A percentile compares a stretch with the other conserved stretches of the same genome.
Evolutionary conservation across 192 early-diverging fungal genomes (phyloP).

Genomic region (Spizellomyces punctatus): DNA sequence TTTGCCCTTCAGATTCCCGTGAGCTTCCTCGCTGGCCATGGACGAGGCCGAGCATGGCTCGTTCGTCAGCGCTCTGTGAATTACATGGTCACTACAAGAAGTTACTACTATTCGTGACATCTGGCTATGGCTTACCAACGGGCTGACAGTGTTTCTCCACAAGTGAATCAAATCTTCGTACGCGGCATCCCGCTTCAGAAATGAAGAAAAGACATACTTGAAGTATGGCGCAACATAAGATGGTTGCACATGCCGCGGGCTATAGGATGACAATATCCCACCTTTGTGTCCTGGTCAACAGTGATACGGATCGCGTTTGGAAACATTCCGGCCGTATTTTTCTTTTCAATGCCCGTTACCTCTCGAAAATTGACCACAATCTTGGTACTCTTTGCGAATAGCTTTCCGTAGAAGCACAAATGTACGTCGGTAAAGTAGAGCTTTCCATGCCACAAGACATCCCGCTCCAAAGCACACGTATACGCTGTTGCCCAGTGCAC

Average conservation of each 20-base stretch:
- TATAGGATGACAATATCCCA: background rate
- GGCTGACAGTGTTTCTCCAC: conserved; percentile 8
- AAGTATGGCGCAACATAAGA: no score
- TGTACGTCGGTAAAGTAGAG: conserved; percentile 50
- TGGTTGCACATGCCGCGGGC: no score
- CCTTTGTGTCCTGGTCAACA: conserved; percentile 11
- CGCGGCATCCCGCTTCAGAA: conserved; percentile 53
- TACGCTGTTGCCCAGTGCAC: conserved; percentile 5
- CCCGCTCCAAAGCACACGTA: conserved; percentile 56
- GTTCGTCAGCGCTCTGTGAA: no score
- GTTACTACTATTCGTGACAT: no score
- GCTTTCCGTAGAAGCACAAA: conserved; percentile 58
- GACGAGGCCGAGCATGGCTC: no score
- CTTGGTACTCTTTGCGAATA: conserved; percentile 51
- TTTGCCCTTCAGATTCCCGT: no score
- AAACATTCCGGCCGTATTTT: conserved; percentile 54
- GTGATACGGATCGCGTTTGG: conserved; percentile 53
- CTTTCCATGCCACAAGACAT: conserved; percentile 61
- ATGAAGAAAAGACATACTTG: conserved; percentile 52
- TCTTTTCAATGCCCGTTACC: conserved; percentile 49
- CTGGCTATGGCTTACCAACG: no score
- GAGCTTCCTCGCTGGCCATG: no score
- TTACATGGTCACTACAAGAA: no score
- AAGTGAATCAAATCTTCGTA: conserved; percentile 40
- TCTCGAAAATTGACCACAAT: conserved; percentile 51